phyloP scores from a whole-genome alignment of 805 yeast species.

The Millerozyma miso region DNA sequence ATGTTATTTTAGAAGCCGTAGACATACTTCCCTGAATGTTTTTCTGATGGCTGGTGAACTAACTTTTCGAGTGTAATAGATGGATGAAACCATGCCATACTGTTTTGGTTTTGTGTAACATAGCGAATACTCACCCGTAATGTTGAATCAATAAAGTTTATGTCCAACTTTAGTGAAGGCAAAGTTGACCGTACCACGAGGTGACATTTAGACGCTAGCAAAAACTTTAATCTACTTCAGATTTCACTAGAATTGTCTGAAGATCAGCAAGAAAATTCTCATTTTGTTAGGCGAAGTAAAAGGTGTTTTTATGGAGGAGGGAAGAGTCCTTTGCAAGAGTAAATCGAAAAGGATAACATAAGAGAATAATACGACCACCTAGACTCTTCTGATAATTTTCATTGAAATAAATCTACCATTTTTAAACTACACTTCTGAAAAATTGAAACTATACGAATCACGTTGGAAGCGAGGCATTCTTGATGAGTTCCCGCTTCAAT shows the following conservation, averaged over 20 bases:
- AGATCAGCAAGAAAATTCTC: background rate
- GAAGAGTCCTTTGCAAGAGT: background rate
- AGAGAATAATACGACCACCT: background rate
- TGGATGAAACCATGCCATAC: background rate
- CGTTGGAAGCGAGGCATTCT: background rate
- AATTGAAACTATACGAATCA: background rate
- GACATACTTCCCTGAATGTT: constrained; percentile 48
- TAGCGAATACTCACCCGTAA: background rate
- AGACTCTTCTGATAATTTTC: background rate
- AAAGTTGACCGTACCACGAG: background rate
- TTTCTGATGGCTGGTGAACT: background rate
- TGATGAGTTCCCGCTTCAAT: constrained; percentile 6
- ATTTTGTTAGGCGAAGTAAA: background rate
- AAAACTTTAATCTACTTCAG: too few species aligned
- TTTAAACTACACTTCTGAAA: background rate
- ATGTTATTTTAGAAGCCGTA: constrained; percentile 71
- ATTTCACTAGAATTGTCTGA: too few species aligned
- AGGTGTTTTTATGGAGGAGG: background rate
- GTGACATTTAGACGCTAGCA: background rate
- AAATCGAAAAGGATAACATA: background rate
- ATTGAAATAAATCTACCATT: background rate
- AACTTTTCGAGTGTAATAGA: background rate
- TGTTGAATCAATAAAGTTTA: background rate
- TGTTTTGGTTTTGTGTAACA: background rate
- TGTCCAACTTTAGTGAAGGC: background rate